Evolutionary conservation across 306 rosid species (phyloP), one percentile per base, ranked within the genome.

Genomic region (Sphenostylis stenocarpa): DNA sequence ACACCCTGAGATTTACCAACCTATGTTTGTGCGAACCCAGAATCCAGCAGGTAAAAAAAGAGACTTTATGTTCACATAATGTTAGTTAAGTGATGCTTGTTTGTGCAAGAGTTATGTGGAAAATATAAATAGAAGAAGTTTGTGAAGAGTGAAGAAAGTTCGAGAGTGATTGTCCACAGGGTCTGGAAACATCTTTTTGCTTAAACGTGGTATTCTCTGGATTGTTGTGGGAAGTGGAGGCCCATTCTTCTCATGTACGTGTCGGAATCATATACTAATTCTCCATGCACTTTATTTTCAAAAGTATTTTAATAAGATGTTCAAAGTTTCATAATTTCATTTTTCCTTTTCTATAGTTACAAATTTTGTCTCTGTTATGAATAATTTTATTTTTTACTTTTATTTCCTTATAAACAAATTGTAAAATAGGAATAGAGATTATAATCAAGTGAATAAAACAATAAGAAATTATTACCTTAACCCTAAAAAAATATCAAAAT

Each of bases 141-240:
- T 7, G 21, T 20, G 24, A 36, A 24, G 10, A 33, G 48, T 43
- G 45, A 51, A 71, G 96, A 87, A 85, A 85, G 80, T 82, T 88
- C 84, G 21, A 55, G 93, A 82, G 64, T 19, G 4, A 10, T 77
- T 9, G 5, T 9, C 13, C 10, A 87, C 73, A 78, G 0, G 17
- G 58, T 87, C 91, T 76, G 81, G 91, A 88, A 85, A 23, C 19
- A 43, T 77, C 89, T 5, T 14, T 19, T 6, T 70, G 26, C 36
- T 64, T 45, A 47, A 80, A 61, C 81, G 61, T 75, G 76, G 24
- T 29, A 1, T 53, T 52, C 76, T 63, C 78, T 21, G 4, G 85
- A 76, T 29, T 19, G 17, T 38, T 47, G 65, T 67, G 80, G 84
- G 67, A 47, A 6, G 4, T 28, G n/a, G 3, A 57, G 26, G 21